A percentile compares a stretch with the other conserved stretches of the same genome.
phyloP scores from a whole-genome alignment of 2,329 filamentous ascomycete genomes.

The Huntiella moniliformis region DNA sequence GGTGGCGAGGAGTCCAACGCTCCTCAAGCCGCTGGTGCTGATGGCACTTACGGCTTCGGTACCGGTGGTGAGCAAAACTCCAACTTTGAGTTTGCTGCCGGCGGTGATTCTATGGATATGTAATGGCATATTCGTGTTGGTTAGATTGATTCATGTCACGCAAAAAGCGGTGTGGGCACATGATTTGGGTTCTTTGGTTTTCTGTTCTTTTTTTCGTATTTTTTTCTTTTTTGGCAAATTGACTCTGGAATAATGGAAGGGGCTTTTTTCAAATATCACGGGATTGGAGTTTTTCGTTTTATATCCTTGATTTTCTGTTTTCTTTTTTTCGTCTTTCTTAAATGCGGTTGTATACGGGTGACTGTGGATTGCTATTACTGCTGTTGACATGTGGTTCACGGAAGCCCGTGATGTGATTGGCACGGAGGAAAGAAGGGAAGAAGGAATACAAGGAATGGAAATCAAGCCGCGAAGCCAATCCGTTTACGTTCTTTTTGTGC shows the following conservation, averaged over 20 bases:
- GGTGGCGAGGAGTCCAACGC: slow-evolving; percentile 59
- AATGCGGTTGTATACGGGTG: background rate
- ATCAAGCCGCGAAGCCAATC: background rate
- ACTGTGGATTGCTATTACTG: background rate
- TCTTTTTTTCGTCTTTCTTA: background rate
- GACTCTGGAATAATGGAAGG: background rate
- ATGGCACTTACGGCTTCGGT: slow-evolving; percentile 66
- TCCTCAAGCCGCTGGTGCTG: slow-evolving; percentile 48
- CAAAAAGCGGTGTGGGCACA: background rate
- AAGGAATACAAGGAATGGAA: background rate
- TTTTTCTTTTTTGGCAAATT: background rate
- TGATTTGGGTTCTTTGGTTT: background rate
- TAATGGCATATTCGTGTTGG: slow-evolving; percentile 19
- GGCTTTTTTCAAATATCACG: background rate
- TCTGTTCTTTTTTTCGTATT: too few species aligned
- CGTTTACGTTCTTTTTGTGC: background rate
- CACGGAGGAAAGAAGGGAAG: background rate
- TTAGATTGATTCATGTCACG: background rate
- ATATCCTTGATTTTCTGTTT: background rate
- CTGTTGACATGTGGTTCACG: background rate
- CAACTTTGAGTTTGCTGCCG: slow-evolving; percentile 85
- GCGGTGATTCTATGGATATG: slow-evolving; percentile 47
- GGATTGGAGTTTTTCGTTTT: slow-evolving; percentile 1
- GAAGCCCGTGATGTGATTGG: background rate
- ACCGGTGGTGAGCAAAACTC: slow-evolving; percentile 49